Conservation (phyloP, 2,329 filamentous ascomycete species). For the Xylaria arbuscula region DNA sequence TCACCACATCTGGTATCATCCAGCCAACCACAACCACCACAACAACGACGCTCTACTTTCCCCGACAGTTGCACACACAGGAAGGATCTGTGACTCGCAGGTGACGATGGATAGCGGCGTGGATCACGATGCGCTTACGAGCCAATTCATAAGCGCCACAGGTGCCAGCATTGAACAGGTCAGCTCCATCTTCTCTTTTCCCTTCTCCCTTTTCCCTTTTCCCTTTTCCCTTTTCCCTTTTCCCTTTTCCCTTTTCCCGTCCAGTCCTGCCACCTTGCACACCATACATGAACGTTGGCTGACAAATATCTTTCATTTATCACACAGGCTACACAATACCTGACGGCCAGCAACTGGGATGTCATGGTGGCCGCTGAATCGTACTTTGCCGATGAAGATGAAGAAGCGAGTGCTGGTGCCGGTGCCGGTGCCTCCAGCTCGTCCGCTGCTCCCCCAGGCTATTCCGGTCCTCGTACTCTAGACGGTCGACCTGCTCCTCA, state of each 20-base stretch:
- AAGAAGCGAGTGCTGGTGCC: conserved; percentile 53
- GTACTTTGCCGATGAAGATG: conserved; percentile 70
- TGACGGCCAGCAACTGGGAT: conserved; percentile 74
- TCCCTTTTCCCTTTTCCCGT: background rate
- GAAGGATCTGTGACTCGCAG: background rate
- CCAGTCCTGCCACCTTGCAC: no score
- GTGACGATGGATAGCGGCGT: conserved; percentile 51
- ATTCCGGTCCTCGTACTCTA: conserved; percentile 71
- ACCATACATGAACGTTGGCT: background rate
- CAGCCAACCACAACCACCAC: conserved; percentile 1
- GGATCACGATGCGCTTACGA: conserved; percentile 58
- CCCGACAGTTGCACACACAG: background rate
- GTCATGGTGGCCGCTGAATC: conserved; percentile 70
- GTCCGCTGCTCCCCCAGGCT: conserved; percentile 51
- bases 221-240: background rate
- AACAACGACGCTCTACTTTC: background rate
- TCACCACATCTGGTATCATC: conserved; percentile 9
- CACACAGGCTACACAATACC: conserved; percentile 72
- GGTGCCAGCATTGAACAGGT: conserved; percentile 57
- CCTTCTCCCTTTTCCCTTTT: background rate
- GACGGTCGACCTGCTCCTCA: conserved; percentile 69
- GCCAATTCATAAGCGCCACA: conserved; percentile 68
- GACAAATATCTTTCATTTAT: background rate
- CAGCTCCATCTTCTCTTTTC: conserved; percentile 38
- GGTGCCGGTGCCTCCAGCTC: conserved; percentile 54